Percentiles rank a stretch among this genome's conserved stretches.
phyloP scores from a whole-genome alignment of 257 asterid genomes.

The Henckelia pumila region DNA sequence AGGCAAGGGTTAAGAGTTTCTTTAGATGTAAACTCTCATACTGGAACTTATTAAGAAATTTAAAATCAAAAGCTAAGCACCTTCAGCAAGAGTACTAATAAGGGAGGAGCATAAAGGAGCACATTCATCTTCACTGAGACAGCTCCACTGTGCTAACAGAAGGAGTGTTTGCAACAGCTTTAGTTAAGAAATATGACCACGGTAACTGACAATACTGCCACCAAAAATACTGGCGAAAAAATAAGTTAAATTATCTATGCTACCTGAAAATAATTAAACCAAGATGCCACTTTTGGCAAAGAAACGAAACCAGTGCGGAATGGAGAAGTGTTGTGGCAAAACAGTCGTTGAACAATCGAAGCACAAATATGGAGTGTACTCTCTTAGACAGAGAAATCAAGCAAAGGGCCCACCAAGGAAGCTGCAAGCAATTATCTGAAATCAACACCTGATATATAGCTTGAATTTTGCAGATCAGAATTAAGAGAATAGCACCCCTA shows the following conservation, averaged over 20 bases:
- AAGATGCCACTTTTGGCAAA: constrained; percentile 87
- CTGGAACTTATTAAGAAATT: constrained; percentile 5
- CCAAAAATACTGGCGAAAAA: constrained; percentile 6
- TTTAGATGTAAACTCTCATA: constrained; percentile 6
- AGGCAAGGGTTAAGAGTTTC: constrained; percentile 20
- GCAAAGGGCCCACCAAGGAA: constrained; percentile 97
- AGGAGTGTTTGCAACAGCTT: constrained; percentile 44
- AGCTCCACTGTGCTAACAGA: constrained; percentile 79
- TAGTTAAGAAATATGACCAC: constrained; percentile 34
- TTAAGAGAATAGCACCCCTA: neutral
- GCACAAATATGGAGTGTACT: constrained; percentile 88
- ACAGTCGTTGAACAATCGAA: constrained; percentile 96
- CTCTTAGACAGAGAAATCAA: constrained; percentile 81
- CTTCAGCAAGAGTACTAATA: constrained; percentile 79
- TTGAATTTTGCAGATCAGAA: neutral
- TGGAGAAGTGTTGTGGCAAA: constrained; percentile 90
- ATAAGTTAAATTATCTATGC: constrained; percentile 15
- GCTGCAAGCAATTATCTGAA: constrained; percentile 45
- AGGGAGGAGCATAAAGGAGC: constrained; percentile 82
- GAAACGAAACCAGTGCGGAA: constrained; percentile 65
- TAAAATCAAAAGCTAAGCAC: constrained; percentile 34
- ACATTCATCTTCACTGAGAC: constrained; percentile 96
- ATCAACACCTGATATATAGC: constrained; percentile 17
- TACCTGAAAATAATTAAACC: constrained; percentile 94
- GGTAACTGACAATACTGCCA: constrained; percentile 19